Evolutionary conservation across 441 rosid genomes (phyloP), one percentile per base, ranked within the genome.

Genomic region (Adansonia gregorii): DNA sequence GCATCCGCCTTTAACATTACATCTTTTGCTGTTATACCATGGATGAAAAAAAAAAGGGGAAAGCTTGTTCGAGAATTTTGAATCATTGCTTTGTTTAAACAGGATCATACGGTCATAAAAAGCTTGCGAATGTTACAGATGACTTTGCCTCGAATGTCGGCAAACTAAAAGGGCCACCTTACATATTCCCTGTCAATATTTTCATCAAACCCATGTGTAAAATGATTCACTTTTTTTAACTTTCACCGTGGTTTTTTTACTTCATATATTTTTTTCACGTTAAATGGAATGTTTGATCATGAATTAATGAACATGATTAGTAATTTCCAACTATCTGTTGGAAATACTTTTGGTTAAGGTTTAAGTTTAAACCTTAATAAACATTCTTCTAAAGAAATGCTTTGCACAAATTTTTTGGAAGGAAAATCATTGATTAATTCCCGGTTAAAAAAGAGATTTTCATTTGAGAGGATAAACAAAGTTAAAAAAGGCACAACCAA

Each of bases 51-150:
- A 20, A 46, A 3, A 39, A 4, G 0, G 6, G n/a, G n/a, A n/a
- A 46, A 45, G 24, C 9, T 48, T 68, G 73, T 48, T 11, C 14
- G 58, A 67, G 35, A 67, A 68, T 68, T 19, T 12, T 48, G 43
- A 48, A 68, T 68, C 58, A 48, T 24, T 68, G 72, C 17, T 22
- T 41, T 68, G 41, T 3, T 67, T 35, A 64, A 64, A 64, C 1
- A 39, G 4, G 11, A 65, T 41, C 49, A n/a, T 65, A n/a, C 17
- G 69, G 49, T 15, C 49, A 55, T 19, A 55, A n/a, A 17, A 55
- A 55, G 10, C 9, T 55, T 0, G 59, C n/a, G 22, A n/a, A n/a
- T 6, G n/a, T n/a, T 6, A 49, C 54, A 10, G 3, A 11, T 49
- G 15, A 49, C 14, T 49, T 49, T 49, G 54, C 54, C 14, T 49